Evolutionary conservation across 306 rosid genomes (phyloP).

Genomic region (Astragalus membranaceus): DNA sequence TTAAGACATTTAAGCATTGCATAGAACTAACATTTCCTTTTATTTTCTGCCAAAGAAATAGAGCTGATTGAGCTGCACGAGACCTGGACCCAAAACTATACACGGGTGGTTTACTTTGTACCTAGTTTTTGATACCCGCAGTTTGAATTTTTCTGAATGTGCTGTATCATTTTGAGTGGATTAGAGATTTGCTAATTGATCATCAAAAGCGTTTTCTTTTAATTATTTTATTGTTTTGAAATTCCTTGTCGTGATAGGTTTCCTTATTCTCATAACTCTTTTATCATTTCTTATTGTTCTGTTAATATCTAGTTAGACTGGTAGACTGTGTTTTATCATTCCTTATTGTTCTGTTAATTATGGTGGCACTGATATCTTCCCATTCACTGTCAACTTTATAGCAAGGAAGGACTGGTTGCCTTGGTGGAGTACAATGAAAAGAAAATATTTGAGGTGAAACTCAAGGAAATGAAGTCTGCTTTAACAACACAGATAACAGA

Average conservation of each 20-base stretch:
- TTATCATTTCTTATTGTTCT: no score
- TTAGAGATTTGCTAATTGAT: background rate
- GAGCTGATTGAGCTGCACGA: background rate
- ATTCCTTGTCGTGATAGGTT: background rate
- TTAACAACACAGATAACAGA: slow-evolving; percentile 88
- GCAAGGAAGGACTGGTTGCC: slow-evolving; percentile 86
- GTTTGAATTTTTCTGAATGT: background rate
- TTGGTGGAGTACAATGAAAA: slow-evolving; percentile 96
- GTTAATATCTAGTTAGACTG: background rate
- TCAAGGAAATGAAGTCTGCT: slow-evolving; percentile 93
- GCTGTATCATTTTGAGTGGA: background rate
- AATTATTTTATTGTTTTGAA: background rate
- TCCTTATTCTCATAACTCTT: background rate
- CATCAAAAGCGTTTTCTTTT: background rate
- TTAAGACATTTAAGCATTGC: background rate
- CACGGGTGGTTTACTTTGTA: background rate
- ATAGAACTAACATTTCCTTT: background rate
- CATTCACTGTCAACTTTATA: slow-evolving; percentile 28
- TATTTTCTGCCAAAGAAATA: background rate
- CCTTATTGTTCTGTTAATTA: background rate
- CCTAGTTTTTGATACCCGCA: background rate
- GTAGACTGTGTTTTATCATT: background rate
- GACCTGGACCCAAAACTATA: background rate
- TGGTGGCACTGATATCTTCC: slow-evolving; percentile 1
- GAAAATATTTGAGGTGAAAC: slow-evolving; percentile 93